These are phyloP conservation scores for Collybia sp. DNA, from an alignment of 768 basidiomycete genomes.

Conservation along the genomic window DNA sequence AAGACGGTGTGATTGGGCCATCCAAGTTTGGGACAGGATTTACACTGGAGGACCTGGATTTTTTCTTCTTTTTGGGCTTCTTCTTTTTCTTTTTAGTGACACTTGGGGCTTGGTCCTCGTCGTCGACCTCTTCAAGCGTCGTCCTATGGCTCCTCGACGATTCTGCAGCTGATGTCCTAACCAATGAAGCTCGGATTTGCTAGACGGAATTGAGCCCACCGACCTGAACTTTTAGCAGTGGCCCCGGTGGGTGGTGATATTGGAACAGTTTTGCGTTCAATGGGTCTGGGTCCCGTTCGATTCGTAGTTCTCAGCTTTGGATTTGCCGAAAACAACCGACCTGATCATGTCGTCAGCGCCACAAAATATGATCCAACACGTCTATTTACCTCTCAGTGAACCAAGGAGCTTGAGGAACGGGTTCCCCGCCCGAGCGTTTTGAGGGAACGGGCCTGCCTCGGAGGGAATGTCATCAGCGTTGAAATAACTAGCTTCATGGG, in stretches of 20 bases:
- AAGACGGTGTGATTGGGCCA: constrained; percentile 12
- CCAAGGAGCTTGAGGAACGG: constrained; percentile 76
- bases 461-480: constrained; percentile 35
- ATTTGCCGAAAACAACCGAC: constrained; percentile 55
- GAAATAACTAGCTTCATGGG: constrained; percentile 55
- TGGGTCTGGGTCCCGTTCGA: constrained; percentile 21
- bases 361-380: not conserved
- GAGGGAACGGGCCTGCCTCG: constrained; percentile 39
- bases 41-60: constrained; percentile 20
- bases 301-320: constrained; percentile 31
- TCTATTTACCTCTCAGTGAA: constrained; percentile 59
- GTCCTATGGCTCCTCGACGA: constrained; percentile 32
- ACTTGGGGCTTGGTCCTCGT: constrained; percentile 46
- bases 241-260: constrained; percentile 14
- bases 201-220: not conserved
- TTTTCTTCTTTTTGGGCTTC: constrained; percentile 72
- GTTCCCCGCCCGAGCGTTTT: constrained; percentile 60
- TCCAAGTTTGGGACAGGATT: constrained; percentile 4
- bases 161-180: constrained; percentile 4
- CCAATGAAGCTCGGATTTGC: not conserved
- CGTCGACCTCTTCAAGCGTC: constrained; percentile 71
- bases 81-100: constrained; percentile 57
- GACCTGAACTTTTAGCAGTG: constrained; percentile 14
- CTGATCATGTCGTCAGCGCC: constrained; percentile 24
- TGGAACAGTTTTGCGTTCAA: constrained; percentile 5